Base-by-base conservation (phyloP, 2,329 filamentous ascomycete genomes). In the Sporothrix luriei region DNA sequence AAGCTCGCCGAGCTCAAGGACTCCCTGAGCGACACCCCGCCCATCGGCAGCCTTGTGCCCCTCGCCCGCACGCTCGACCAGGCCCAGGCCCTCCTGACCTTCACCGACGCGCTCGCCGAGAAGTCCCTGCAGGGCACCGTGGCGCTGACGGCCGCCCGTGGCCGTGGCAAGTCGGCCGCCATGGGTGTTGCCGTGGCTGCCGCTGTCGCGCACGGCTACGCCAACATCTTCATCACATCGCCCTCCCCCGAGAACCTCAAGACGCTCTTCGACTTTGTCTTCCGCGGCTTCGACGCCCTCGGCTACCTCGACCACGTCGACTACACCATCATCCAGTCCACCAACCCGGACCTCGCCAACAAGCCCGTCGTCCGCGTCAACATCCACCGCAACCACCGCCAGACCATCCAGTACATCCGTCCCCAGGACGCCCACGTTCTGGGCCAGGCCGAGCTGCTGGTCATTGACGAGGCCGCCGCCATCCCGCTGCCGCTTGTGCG, bases 141-240 rank as follows among this genome's bases (percentile, higher is more conserved):
- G 48, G 91, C 95, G 0, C 80, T 99, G 74, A 99, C 95, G 13
- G 95, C 95, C 21, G 94, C 91, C 49, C 89, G 95, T 88, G 95
- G 95, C 79, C 90, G 95, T 76, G 95, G 95, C 81, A 99, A 99
- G 81, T 99, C 95, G 24, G 96, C 95, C 21, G 95, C 95, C 33
- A 86, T 99, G 76, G 95, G 95, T 80, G 90, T 99, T 66, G 93
- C 95, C 3, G 91, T 99, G 55, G 95, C 95, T 3, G 93, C 95
- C 2, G 96, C 96, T 1, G 87, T 99, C 57, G 94, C 95, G 0
- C 92, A 98, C 77, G 95, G 95, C 33, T 99, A 99, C 81, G 97
- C 93, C 83, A 99, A 99, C 79, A 97, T 99, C 76, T 99, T 99
- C 81, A 97, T 99, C 78, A 99, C 95, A 1, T 98, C 94, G 1